Base-by-base conservation (phyloP, 148 eudicot species). In the Rhododendron ferrugineum region DNA sequence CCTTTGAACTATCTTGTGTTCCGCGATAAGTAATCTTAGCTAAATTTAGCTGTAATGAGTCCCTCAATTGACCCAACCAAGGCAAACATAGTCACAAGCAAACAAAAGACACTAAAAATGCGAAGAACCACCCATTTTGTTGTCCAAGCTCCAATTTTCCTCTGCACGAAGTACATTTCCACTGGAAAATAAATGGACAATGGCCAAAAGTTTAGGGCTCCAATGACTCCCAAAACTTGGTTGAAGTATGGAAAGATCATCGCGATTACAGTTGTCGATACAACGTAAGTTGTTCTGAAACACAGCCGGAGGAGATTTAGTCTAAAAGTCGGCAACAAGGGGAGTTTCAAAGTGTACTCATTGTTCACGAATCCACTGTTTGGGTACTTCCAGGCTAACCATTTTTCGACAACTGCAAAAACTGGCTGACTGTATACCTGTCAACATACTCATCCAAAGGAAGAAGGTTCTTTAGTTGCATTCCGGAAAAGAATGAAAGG, bases 351-450 rank as follows among this genome's bases (percentile, higher is more conserved):
- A 64, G 16, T 85, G 79, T 87, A 84, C 52, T 86, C 30, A 4
- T 58, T n/a, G 47, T 83, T 87, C 81, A 90, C 72, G 32, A 89
- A 88, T 73, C 81, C 70, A 62, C 75, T 86, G 85, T 90, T 82
- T 49, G 93, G 92, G 78, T 85, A 91, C 79, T 85, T 88, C 54
- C 64, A 44, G 6, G 85, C 82, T 13, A 87, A 34, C 86, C 80
- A 87, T 79, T 91, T 85, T 83, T 93, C 95, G 16, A 87, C 84
- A 58, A 58, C 84, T 2, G 90, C 93, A 70, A 89, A 93, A 36
- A 92, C 46, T 66, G 98, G 87, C 84, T 96, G 98, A 89, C 92
- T 93, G 84, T 84, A 96, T 26, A 93, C 92, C 98, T 96, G 81
- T 2, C 40, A 80, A 89, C 42, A 82, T 1, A 75, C 6, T 2